Base-by-base conservation (phyloP, 2,329 filamentous ascomycete genomes). In the Beauveria bassiana region DNA sequence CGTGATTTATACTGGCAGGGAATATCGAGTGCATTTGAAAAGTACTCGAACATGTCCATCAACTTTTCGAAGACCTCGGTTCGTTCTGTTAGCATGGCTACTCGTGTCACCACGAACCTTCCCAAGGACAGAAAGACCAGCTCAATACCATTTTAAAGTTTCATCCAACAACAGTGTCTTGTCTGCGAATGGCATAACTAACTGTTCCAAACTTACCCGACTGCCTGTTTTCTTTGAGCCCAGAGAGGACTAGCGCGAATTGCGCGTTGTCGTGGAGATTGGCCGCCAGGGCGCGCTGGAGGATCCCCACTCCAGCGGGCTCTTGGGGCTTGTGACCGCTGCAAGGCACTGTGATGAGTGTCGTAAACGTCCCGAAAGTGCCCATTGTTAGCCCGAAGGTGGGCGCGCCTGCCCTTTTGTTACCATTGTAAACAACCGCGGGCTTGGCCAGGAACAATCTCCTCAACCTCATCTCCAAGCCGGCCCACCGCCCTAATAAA, bases 391-490 rank as follows among this genome's bases (percentile, higher is more conserved):
- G 58, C 54, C 42, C 58, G 2, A 5, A 20, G 0, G 40, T 6
- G 2, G 40, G 14, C 20, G 26, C 7, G 7, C 16, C 28, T 46
- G 49, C 42, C n/a, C 22, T 59, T 45, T 14, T 3, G 10, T 28
- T 60, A 60, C 8, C 58, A 59, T 52, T 59, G 57, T 59, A 52
- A 52, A 59, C 57, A 59, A 51, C 47, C 24, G 42, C 24, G 26
- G 45, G 45, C 57, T 45, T 43, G 18, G 22, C 22, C 26, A 20
- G 46, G 46, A 60, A 50, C 7, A 60, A 47, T 53, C 40, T 60
- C 58, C 49, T 60, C 42, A 40, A 60, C 58, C 58, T 60, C 58
- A 60, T 60, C 58, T 60, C 58, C 50, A 53, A 53, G 10, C 28
- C 3, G 58, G 58, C 58, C 58, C 58, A 60, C 58, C 58, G 42